These are phyloP conservation scores for Capsaspora owczarzaki DNA, from an alignment of 78 protist genomes.

Conservation along the genomic window DNA sequence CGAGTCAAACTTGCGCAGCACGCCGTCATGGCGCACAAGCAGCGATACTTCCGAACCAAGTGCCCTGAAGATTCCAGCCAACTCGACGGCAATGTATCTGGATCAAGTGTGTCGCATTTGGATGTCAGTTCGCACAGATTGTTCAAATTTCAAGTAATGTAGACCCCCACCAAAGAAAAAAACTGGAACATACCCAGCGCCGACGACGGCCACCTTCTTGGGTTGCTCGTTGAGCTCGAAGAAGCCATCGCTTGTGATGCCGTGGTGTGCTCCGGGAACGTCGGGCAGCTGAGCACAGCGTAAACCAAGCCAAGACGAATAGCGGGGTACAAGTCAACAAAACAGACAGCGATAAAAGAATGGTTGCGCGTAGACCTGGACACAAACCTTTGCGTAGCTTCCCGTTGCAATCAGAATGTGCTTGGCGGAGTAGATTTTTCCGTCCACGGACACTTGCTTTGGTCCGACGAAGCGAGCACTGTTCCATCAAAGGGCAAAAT, in stretches of 20 bases:
- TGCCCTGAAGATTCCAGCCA: slow-evolving; percentile 64
- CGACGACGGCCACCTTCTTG: slow-evolving; percentile 9
- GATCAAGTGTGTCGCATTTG: slow-evolving; percentile 57
- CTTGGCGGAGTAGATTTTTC: slow-evolving; percentile 46
- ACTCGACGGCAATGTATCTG: slow-evolving; percentile 82
- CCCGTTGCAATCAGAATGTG: slow-evolving; percentile 74
- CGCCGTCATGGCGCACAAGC: slow-evolving; percentile 40
- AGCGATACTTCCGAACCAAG: slow-evolving; percentile 52
- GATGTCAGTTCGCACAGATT: not conserved
- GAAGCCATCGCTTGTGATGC: slow-evolving; percentile 64
- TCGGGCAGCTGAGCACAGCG: slow-evolving; percentile 33
- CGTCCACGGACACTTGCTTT: slow-evolving; percentile 44
- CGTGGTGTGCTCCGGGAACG: slow-evolving; percentile 59
- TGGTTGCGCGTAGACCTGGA: too few relatives aligned
- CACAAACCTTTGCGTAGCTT: too few relatives aligned
- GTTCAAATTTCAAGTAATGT: not conserved
- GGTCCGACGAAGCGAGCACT: slow-evolving; percentile 54
- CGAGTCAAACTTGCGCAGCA: slow-evolving; percentile 67
- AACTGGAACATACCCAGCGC: slow-evolving; percentile 18
- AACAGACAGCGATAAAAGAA: too few relatives aligned
- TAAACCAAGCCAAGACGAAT: too few relatives aligned
- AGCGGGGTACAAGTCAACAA: too few relatives aligned
- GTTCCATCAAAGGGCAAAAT: too few relatives aligned
- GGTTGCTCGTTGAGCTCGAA: slow-evolving; percentile 63
- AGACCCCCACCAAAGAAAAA: too few relatives aligned